Conservation (phyloP, 1,284 basidiomycete species). For the Puccinia triticina region DNA sequence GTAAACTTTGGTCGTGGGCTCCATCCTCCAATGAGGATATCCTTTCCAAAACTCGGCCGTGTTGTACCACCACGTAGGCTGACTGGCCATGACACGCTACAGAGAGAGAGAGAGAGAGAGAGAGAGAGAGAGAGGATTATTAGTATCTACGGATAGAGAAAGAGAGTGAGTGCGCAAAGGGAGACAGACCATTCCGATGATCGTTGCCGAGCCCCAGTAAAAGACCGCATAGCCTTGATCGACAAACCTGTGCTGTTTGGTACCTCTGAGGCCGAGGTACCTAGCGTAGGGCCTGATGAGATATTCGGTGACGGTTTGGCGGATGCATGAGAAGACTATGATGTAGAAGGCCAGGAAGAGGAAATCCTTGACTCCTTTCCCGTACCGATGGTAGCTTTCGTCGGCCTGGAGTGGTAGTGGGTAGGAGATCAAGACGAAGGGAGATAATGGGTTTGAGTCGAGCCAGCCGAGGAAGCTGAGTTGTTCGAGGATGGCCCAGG, state of each 20-base stretch:
- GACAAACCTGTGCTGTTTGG: slow-evolving; percentile 78
- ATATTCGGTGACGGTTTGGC: slow-evolving; percentile 75
- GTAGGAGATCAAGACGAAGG: slow-evolving; percentile 77
- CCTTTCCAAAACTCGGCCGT: slow-evolving; percentile 59
- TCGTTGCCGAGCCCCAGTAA: slow-evolving; percentile 74
- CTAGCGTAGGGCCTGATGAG: slow-evolving; percentile 73
- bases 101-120: slow-evolving; percentile 6
- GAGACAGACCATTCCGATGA: slow-evolving; percentile 74
- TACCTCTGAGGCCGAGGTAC: slow-evolving; percentile 70
- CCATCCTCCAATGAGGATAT: slow-evolving; percentile 70
- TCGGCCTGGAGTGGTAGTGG: slow-evolving; percentile 64
- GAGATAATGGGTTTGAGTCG: slow-evolving; percentile 74
- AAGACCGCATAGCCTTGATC: slow-evolving; percentile 86
- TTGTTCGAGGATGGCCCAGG: slow-evolving; percentile 55
- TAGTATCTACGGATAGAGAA: slow-evolving; percentile 26
- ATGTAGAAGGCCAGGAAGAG: slow-evolving; percentile 83
- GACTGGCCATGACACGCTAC: slow-evolving; percentile 77
- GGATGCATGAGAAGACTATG: slow-evolving; percentile 86
- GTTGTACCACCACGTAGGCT: slow-evolving; percentile 68
- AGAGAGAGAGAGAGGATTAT: neutral
- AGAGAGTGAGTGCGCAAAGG: slow-evolving; percentile 12
- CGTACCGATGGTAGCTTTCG: slow-evolving; percentile 68
- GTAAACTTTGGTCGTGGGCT: slow-evolving; percentile 80
- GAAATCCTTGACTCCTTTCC: slow-evolving; percentile 74
- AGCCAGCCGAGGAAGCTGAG: slow-evolving; percentile 62